Conservation (phyloP, 139 green algal species). For the Volvox reticuliferus region DNA sequence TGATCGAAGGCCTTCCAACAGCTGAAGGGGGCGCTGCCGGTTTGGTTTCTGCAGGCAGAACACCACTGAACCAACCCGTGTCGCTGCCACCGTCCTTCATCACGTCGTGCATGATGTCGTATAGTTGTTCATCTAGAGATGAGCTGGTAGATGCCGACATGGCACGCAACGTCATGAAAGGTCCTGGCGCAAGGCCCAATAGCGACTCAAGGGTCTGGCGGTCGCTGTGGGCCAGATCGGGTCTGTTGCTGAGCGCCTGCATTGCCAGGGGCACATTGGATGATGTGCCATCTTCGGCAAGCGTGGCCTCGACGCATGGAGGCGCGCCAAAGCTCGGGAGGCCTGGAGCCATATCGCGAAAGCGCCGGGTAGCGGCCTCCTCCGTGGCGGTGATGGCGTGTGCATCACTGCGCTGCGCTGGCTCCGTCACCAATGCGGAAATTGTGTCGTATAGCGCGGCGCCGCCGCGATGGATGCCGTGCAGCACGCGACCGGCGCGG, state of each 20-base stretch:
- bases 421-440: background rate
- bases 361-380: background rate
- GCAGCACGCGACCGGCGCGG: background rate
- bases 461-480: background rate
- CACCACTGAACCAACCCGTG: background rate
- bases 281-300: background rate
- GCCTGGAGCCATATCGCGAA: background rate
- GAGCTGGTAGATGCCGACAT: background rate
- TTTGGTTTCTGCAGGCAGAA: background rate
- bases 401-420: background rate
- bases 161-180: background rate
- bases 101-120: slow-evolving; percentile 19
- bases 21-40: background rate
- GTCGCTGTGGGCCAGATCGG: background rate
- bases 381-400: background rate
- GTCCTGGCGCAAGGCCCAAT: slow-evolving; percentile 1
- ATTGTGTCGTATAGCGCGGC: background rate
- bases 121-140: background rate
- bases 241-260: background rate
- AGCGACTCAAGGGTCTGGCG: background rate
- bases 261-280: background rate
- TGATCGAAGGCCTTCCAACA: background rate
- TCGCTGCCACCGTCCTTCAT: background rate
- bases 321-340: background rate
- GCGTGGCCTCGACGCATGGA: too few relatives aligned